phyloP scores from a whole-genome alignment of 208 protist species.

The Trypanosoma grayi region DNA sequence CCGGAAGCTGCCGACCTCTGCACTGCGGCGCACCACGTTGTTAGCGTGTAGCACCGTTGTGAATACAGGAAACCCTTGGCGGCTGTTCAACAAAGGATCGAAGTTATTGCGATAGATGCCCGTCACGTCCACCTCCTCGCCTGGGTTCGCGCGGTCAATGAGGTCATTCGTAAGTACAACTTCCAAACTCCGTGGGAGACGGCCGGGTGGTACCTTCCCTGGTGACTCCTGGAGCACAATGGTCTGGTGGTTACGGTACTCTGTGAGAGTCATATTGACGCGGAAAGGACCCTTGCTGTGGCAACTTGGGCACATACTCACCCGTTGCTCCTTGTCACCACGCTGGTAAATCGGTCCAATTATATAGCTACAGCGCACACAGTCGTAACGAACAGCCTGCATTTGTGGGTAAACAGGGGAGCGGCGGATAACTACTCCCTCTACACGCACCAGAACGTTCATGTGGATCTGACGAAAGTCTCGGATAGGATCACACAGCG shows the following conservation, averaged over 20 bases:
- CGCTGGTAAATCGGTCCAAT: constrained; percentile 92
- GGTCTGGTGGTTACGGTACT: constrained; percentile 99
- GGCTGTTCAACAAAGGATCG: constrained; percentile 96
- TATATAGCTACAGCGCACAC: constrained; percentile 92
- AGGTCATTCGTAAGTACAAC: constrained; percentile 98
- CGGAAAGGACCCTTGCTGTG: constrained; percentile 95
- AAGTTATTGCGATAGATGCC: constrained; percentile 99
- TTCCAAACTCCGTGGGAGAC: constrained; percentile 98
- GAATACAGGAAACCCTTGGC: constrained; percentile 99
- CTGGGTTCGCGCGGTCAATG: constrained; percentile 97
- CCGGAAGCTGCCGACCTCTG: constrained; percentile 79
- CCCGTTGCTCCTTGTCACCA: constrained; percentile 83
- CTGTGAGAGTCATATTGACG: constrained; percentile 96
- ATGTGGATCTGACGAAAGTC: constrained; percentile 98
- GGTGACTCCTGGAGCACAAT: constrained; percentile 98
- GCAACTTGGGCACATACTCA: constrained; percentile 89
- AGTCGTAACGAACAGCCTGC: constrained; percentile 97
- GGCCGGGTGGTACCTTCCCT: constrained; percentile 97
- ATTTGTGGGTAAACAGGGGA: constrained; percentile 98
- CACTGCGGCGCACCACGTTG: constrained; percentile 91
- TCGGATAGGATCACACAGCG: constrained; percentile 95
- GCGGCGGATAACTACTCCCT: constrained; percentile 98
- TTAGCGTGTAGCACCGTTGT: constrained; percentile 98
- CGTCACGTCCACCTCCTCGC: constrained; percentile 97
- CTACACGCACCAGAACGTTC: constrained; percentile 96